Conservation (phyloP, 225 moss, liverwort and hornwort species). For the Sphagnum contortum region DNA sequence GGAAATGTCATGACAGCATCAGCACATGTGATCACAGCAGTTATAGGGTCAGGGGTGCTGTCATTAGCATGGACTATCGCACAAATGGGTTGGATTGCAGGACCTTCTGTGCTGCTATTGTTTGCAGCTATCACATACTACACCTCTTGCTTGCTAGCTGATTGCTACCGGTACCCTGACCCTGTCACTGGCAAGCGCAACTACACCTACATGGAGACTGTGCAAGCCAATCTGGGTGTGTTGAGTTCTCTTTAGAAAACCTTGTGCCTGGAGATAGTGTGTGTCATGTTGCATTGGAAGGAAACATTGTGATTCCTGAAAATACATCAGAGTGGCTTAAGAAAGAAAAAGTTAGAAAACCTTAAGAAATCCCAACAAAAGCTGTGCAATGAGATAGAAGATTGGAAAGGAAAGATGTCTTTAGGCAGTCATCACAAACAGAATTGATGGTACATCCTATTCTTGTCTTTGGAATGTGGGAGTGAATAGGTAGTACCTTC, state of each 20-base stretch:
- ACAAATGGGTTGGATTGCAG: constrained; percentile 90
- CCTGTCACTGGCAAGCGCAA: constrained; percentile 68
- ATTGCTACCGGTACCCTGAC: constrained; percentile 68
- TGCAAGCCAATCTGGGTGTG: constrained; percentile 58
- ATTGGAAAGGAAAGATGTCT: too few species aligned
- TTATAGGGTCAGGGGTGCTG: constrained; percentile 80
- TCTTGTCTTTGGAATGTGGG: too few species aligned
- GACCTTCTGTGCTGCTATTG: constrained; percentile 42
- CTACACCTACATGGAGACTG: constrained; percentile 89
- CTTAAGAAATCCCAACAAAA: background rate
- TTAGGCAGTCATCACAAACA: too few species aligned
- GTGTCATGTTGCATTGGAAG: too few species aligned
- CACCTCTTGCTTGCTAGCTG: constrained; percentile 59
- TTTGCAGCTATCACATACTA: constrained; percentile 69
- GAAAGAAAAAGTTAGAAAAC: background rate
- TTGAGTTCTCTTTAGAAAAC: background rate
- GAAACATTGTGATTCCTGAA: background rate
- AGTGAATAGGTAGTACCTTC: too few species aligned
- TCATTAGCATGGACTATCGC: constrained; percentile 84
- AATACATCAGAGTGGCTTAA: background rate
- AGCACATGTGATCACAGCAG: constrained; percentile 86
- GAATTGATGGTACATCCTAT: too few species aligned
- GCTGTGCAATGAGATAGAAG: too few species aligned
- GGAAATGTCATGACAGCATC: constrained; percentile 49
- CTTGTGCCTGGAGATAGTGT: background rate